Evolutionary conservation across 2,329 filamentous ascomycete species (phyloP).

Genomic region (Fusarium sp.): DNA sequence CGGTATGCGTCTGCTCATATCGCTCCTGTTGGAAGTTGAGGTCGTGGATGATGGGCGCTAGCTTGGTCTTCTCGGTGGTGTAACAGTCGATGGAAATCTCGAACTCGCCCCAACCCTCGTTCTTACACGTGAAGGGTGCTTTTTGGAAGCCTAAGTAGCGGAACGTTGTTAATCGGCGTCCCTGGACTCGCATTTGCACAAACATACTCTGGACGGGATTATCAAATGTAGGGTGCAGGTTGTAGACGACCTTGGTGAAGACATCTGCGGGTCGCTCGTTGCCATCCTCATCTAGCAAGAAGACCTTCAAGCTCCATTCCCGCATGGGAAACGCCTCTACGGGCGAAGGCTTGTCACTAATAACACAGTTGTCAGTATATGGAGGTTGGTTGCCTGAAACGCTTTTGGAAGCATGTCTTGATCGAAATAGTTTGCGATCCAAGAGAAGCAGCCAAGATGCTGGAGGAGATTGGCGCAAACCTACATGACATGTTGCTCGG

Average conservation of each 20-base stretch:
- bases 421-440: not conserved
- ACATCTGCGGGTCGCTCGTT: conserved; percentile 84
- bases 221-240: conserved; percentile 93
- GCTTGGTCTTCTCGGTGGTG: conserved; percentile 88
- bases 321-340: conserved; percentile 93
- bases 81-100: conserved; percentile 90
- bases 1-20: conserved; percentile 85
- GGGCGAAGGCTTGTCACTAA: conserved; percentile 77
- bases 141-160: conserved; percentile 75
- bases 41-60: conserved; percentile 81
- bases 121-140: conserved; percentile 87
- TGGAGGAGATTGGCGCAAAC: conserved; percentile 52
- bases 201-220: conserved; percentile 84
- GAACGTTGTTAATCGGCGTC: conserved; percentile 32
- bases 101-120: conserved; percentile 99
- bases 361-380: conserved; percentile 10
- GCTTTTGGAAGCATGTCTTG: not conserved
- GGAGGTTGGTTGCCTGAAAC: not conserved
- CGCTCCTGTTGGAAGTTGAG: conserved; percentile 86
- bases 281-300: conserved; percentile 85
- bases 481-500: conserved; percentile 90
- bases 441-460: not conserved
- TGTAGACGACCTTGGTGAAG: conserved; percentile 94
- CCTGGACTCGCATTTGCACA: not conserved
- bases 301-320: conserved; percentile 89